phyloP scores from a whole-genome alignment of 2,329 filamentous ascomycete genomes.

The Paecilomyces sp. region DNA sequence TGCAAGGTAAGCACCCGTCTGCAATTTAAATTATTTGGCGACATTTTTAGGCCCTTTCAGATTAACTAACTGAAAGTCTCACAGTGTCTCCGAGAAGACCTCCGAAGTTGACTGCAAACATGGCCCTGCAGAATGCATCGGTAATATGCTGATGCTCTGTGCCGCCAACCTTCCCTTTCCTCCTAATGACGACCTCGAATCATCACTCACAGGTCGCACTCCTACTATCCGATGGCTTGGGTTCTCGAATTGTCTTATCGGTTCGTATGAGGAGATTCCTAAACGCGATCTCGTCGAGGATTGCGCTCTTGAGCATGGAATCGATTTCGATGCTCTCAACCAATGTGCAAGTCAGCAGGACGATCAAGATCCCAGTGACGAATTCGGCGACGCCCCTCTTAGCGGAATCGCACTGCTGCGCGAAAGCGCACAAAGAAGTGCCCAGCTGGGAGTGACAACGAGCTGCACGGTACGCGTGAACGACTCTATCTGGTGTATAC shows the following conservation, averaged over 20 bases:
- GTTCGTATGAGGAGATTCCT: slow-evolving; percentile 70
- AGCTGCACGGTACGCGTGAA: slow-evolving; percentile 77
- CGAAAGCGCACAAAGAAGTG: slow-evolving; percentile 45
- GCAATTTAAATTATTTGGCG: background rate
- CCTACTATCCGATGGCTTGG: slow-evolving; percentile 77
- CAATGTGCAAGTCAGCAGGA: slow-evolving; percentile 72
- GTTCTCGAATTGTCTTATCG: slow-evolving; percentile 84
- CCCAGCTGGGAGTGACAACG: slow-evolving; percentile 56
- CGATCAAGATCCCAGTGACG: slow-evolving; percentile 47
- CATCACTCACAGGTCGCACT: slow-evolving; percentile 29
- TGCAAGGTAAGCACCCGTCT: slow-evolving; percentile 53
- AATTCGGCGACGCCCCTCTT: slow-evolving; percentile 57
- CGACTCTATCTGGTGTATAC: slow-evolving; percentile 73
- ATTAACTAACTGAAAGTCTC: background rate
- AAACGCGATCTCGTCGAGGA: slow-evolving; percentile 70
- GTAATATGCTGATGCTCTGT: slow-evolving; percentile 91
- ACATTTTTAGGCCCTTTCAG: background rate
- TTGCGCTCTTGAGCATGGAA: slow-evolving; percentile 84
- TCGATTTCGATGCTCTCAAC: slow-evolving; percentile 76
- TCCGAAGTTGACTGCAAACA: slow-evolving; percentile 85
- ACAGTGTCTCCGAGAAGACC: slow-evolving; percentile 58
- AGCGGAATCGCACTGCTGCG: slow-evolving; percentile 38
- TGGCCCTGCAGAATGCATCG: slow-evolving; percentile 82
- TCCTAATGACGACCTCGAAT: slow-evolving; percentile 11
- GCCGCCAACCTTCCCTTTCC: slow-evolving; percentile 59